A percentile compares a stretch with the other conserved stretches of the same genome.
These are phyloP conservation scores for Paecilomyces formosus DNA, from an alignment of 2,329 filamentous ascomycete species.

Conservation along the genomic window DNA sequence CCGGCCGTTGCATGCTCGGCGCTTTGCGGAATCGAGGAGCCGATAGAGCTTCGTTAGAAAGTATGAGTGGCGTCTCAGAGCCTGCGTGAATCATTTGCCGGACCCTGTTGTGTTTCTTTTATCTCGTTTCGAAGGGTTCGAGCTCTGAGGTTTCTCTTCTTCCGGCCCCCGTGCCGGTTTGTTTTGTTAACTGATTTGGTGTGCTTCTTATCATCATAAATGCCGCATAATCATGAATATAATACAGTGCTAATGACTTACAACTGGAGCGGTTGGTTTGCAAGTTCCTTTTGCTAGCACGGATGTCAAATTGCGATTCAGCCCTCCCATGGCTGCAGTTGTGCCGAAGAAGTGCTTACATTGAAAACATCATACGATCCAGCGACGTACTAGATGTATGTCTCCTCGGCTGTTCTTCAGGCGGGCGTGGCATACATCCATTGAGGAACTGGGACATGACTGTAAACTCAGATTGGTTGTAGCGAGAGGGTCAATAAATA, in stretches of 20 bases:
- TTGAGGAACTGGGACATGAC: slow-evolving; percentile 37
- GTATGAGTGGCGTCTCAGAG: not conserved
- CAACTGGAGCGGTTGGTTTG: not conserved
- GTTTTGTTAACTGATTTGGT: not conserved
- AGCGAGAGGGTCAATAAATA: no score
- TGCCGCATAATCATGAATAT: not conserved
- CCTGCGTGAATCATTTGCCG: not conserved
- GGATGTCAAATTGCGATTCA: slow-evolving; percentile 99
- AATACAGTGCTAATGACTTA: not conserved
- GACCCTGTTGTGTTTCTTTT: not conserved
- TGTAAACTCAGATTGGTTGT: no score
- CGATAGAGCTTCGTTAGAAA: not conserved
- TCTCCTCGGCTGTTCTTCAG: slow-evolving; percentile 17
- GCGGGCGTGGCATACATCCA: slow-evolving; percentile 34
- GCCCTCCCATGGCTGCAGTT: slow-evolving; percentile 75
- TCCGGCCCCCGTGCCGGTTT: not conserved
- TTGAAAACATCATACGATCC: slow-evolving; percentile 23
- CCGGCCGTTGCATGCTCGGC: not conserved
- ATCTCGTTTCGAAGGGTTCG: not conserved
- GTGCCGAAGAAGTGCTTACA: slow-evolving; percentile 99
- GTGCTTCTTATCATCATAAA: not conserved
- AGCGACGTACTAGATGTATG: slow-evolving; percentile 39
- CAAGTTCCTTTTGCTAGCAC: slow-evolving; percentile 57
- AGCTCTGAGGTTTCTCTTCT: not conserved
- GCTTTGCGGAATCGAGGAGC: not conserved